A percentile compares a stretch with the other conserved stretches of the same genome.
Conservation (phyloP, 2,329 filamentous ascomycete genomes). For the Aspergillus novofumigatus region DNA sequence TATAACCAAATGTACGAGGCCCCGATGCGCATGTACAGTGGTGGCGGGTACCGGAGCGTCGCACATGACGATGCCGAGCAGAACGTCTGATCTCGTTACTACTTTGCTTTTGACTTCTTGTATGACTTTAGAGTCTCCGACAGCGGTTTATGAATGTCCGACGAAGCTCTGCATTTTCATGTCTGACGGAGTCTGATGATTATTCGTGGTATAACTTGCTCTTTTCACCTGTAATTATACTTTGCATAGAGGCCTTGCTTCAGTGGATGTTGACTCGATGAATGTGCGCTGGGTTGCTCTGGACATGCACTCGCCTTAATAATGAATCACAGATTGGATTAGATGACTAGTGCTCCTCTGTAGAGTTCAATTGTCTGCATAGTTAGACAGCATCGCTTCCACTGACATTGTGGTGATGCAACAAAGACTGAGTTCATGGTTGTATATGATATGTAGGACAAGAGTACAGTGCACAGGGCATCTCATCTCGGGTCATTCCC, state of each 20-base stretch:
- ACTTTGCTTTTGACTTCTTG: neutral
- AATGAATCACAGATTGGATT: neutral
- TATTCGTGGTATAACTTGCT: neutral
- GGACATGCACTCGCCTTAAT: neutral
- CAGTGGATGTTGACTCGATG: neutral
- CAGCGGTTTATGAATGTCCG: slow-evolving; percentile 1
- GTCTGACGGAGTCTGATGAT: neutral
- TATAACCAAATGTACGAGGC: slow-evolving; percentile 89
- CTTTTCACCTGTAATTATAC: neutral
- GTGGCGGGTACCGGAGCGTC: slow-evolving; percentile 58
- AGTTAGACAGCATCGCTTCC: neutral
- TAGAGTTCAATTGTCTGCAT: neutral
- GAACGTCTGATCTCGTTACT: slow-evolving; percentile 19
- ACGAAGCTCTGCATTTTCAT: slow-evolving; percentile 4
- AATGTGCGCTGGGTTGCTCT: neutral
- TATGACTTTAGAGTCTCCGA: neutral
- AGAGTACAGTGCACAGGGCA: neutral
- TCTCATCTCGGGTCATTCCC: neutral
- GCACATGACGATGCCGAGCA: slow-evolving; percentile 36
- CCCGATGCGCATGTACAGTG: slow-evolving; percentile 60
- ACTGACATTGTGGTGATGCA: neutral
- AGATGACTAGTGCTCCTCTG: neutral
- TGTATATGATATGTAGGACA: neutral
- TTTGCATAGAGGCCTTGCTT: neutral
- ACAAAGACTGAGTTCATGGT: neutral